Percentiles rank a stretch among this genome's conserved stretches.
Evolutionary conservation across 139 green algal genomes (phyloP).

Genomic region (Chlamydomonas schloesseri): DNA sequence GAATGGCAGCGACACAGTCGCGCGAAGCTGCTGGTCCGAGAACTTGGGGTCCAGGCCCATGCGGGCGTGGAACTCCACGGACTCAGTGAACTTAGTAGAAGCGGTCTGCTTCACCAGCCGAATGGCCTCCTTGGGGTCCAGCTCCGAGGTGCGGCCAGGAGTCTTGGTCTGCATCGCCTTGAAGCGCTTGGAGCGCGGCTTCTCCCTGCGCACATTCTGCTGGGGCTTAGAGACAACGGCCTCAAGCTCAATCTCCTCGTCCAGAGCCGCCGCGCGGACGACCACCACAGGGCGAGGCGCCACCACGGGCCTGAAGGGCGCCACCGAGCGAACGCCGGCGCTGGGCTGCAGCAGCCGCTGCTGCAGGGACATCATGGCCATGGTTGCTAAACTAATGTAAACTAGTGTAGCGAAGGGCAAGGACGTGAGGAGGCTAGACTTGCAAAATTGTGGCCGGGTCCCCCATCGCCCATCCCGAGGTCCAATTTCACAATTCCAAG

Average conservation of each 20-base stretch:
- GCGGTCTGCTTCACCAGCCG: slow-evolving; percentile 75
- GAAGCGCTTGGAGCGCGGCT: slow-evolving; percentile 64
- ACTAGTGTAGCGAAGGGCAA: too few species aligned
- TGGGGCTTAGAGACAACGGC: neutral
- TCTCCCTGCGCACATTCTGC: slow-evolving; percentile 45
- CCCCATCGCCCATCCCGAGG: too few species aligned
- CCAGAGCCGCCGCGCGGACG: neutral
- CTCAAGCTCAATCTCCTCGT: slow-evolving; percentile 4
- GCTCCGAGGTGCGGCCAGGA: slow-evolving; percentile 48
- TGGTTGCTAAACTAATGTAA: neutral
- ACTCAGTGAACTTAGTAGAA: slow-evolving; percentile 96
- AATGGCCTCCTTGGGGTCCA: slow-evolving; percentile 83
- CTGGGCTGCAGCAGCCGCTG: slow-evolving; percentile 37
- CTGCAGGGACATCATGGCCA: slow-evolving; percentile 33
- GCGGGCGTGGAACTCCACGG: slow-evolving; percentile 93
- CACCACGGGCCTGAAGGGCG: slow-evolving; percentile 21
- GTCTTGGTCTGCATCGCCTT: slow-evolving; percentile 67
- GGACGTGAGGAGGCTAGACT: too few species aligned
- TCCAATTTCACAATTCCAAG: too few species aligned
- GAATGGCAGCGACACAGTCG: slow-evolving; percentile 94
- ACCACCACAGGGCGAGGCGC: neutral
- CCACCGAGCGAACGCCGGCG: slow-evolving; percentile 5
- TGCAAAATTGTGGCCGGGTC: too few species aligned
- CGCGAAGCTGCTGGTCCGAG: slow-evolving; percentile 98
- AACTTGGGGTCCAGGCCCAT: slow-evolving; percentile 94